Evolutionary conservation across 2,329 filamentous ascomycete species (phyloP), one percentile per base, ranked within the genome.

Genomic region (Eutypella sp.): DNA sequence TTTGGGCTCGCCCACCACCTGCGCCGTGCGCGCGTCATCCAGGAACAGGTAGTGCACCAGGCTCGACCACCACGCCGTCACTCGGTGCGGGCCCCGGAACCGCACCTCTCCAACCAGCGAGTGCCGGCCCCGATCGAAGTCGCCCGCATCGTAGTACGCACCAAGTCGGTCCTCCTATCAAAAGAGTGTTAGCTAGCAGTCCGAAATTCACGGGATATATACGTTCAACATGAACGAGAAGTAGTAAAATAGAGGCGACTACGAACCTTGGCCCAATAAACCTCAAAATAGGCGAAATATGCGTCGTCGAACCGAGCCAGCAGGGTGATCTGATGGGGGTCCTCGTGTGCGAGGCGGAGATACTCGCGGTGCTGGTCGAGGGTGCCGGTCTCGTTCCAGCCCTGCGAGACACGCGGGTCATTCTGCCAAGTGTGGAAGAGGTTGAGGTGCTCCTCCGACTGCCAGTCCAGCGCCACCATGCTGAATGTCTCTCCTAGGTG

Each of bases 401-500:
- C 86, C 58, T 84, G 79, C 4, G 85, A 85, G 25, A 92, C 87
- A 42, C 87, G 84, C 43, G 87, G 87, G 60, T 91, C 87, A 59
- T 92, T 92, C 67, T 90, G 87, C 87, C 87, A 92, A 46, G 74
- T 74, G 66, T 90, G 82, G 71, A 92, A 91, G 5, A 89, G 72
- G 15, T 72, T 67, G 42, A 91, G 67, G 65, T 92, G 86, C 56
- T 79, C 73, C 1, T 70, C 60, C 57, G 87, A 71, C 25, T 73
- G 59, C 66, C 79, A 87, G 62, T 91, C 83, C 1, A 92, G 74
- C 10, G 80, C 81, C n/a, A 86, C 73, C 72, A 91, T 85, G 49
- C 83, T 87, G 63, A 91, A 91, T 53, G 80, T 85, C 71, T 91
- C 84, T 49, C 81, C 72, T 34, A 91, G 72, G 58, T 90, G 82